Conservation (phyloP, 495 filamentous ascomycete species). For the Podospora sp. region DNA sequence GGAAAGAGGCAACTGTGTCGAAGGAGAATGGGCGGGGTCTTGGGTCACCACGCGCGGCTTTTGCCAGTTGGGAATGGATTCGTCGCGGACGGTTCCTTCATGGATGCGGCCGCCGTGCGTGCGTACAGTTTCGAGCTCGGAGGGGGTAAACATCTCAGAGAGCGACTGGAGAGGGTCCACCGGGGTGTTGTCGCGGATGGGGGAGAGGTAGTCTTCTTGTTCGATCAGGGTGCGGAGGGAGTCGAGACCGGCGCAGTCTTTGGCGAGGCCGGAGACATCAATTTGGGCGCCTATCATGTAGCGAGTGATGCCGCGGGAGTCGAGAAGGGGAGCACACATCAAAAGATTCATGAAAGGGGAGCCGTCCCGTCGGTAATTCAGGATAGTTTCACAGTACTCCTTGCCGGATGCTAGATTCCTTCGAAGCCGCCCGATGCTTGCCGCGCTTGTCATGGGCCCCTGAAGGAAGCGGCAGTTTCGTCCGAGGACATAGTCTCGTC, state of each 20-base stretch:
- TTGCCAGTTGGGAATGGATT: conserved; percentile 34
- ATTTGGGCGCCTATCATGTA: conserved; percentile 68
- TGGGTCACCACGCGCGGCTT: conserved; percentile 44
- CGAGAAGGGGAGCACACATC: conserved; percentile 63
- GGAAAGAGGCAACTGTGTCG: conserved; percentile 5
- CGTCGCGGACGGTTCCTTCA: conserved; percentile 44
- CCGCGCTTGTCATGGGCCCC: conserved; percentile 57
- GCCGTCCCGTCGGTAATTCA: conserved; percentile 69
- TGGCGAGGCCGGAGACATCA: conserved; percentile 61
- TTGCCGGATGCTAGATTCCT: conserved; percentile 58
- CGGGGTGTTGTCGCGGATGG: background rate
- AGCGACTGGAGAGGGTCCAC: conserved; percentile 51
- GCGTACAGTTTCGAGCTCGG: conserved; percentile 60
- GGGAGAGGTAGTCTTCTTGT: conserved; percentile 23
- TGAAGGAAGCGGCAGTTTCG: conserved; percentile 67
- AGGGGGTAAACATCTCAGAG: conserved; percentile 62
- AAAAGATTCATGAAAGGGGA: conserved; percentile 71
- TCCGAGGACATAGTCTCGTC: conserved; percentile 58
- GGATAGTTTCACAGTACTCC: conserved; percentile 66
- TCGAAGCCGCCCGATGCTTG: conserved; percentile 56
- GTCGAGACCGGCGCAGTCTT: conserved; percentile 60
- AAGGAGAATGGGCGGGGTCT: conserved; percentile 25
- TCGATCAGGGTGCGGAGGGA: conserved; percentile 52
- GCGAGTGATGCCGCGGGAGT: conserved; percentile 58
- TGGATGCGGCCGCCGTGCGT: conserved; percentile 56